Evolutionary conservation across 2,329 filamentous ascomycete genomes (phyloP).

Genomic region (Dryadomyces quercus-mongolicae): DNA sequence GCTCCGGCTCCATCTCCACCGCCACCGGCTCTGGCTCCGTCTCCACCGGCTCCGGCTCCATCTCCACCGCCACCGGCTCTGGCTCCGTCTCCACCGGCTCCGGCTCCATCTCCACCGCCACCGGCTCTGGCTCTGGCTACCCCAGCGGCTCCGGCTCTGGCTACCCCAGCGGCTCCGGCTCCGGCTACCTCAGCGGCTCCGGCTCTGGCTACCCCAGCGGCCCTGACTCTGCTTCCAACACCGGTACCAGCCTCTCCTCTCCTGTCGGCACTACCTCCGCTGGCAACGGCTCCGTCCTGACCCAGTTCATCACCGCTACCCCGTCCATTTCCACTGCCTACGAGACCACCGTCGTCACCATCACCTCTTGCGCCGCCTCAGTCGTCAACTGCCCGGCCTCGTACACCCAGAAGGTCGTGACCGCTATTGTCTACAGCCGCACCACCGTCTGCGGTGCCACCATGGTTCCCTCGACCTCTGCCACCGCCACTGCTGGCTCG

Average conservation of each 20-base stretch:
- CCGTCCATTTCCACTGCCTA: constrained; percentile 14
- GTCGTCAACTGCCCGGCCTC: constrained; percentile 19
- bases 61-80: neutral
- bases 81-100: constrained; percentile 1
- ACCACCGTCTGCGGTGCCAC: constrained; percentile 3
- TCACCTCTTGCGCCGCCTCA: constrained; percentile 17
- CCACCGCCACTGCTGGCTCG: constrained; percentile 7
- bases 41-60: constrained; percentile 2
- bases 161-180: neutral
- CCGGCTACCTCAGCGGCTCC: constrained; percentile 1
- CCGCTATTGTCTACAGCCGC: constrained; percentile 10
- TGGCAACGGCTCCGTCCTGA: neutral
- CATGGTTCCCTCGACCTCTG: constrained; percentile 11
- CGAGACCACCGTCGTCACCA: constrained; percentile 16
- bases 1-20: neutral
- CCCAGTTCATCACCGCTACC: neutral
- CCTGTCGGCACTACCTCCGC: no score
- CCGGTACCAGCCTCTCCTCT: neutral
- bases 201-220: constrained; percentile 7
- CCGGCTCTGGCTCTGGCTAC: neutral
- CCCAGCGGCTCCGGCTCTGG: constrained; percentile 9
- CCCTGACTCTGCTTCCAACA: constrained; percentile 6
- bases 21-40: neutral
- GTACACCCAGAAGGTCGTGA: constrained; percentile 18
- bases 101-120: neutral